phyloP scores from a whole-genome alignment of 495 filamentous ascomycete species.

The Penicillium steckii region DNA sequence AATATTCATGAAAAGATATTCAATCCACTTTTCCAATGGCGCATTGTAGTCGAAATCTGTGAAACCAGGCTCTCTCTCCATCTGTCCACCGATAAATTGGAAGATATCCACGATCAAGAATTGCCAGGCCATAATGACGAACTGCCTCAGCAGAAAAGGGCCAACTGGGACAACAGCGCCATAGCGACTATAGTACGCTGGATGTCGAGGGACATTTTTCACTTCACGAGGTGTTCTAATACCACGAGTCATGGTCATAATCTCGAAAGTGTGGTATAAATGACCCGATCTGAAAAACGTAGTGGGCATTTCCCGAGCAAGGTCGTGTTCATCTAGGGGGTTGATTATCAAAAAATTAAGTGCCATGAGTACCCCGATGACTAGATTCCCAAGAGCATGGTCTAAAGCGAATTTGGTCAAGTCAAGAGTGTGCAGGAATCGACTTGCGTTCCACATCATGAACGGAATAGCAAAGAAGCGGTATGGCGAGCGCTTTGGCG shows the following conservation, averaged over 20 bases:
- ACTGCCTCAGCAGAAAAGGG: conserved; percentile 16
- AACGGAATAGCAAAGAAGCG: conserved; percentile 15
- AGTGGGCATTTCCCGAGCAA: conserved; percentile 7
- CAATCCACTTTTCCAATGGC: conserved; percentile 6
- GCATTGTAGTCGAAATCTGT: conserved; percentile 1
- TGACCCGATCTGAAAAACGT: conserved; percentile 1
- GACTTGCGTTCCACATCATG: conserved; percentile 9
- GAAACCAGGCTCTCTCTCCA: background rate
- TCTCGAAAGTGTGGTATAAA: background rate
- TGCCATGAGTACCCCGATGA: conserved; percentile 2
- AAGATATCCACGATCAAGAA: conserved; percentile 15
- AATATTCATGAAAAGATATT: conserved; percentile 1
- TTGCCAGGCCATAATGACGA: conserved; percentile 16
- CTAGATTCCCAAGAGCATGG: background rate
- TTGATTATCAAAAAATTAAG: conserved; percentile 13
- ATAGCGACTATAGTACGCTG: conserved; percentile 10
- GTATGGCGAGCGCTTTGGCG: conserved; percentile 3
- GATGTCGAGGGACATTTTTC: conserved; percentile 13
- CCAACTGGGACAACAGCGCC: background rate
- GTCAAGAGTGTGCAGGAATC: background rate
- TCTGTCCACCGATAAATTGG: background rate
- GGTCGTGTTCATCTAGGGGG: conserved; percentile 10
- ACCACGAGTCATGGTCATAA: background rate
- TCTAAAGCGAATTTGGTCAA: background rate
- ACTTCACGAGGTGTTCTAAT: conserved; percentile 16